A percentile compares a stretch with the other conserved stretches of the same genome.
Evolutionary conservation across 2,329 filamentous ascomycete genomes (phyloP).

Genomic region (Trichocomaceae sp.): DNA sequence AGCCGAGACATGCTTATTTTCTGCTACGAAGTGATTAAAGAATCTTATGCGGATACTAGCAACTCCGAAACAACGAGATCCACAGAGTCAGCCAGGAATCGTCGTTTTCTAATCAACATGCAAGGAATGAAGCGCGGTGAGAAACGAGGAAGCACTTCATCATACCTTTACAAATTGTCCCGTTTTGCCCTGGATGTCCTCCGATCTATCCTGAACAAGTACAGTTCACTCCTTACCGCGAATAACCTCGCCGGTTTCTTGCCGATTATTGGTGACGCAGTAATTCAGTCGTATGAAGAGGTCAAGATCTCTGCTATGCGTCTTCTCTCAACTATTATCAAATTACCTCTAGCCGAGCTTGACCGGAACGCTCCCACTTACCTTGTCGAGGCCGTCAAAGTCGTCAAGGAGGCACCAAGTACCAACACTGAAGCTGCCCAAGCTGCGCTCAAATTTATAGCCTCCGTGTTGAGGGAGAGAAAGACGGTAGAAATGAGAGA

Average conservation of each 20-base stretch:
- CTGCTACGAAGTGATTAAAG: constrained; percentile 88
- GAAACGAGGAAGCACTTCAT: constrained; percentile 64
- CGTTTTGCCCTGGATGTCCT: constrained; percentile 84
- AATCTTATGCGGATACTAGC: constrained; percentile 61
- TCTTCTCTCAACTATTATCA: constrained; percentile 76
- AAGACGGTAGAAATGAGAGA: constrained; percentile 71
- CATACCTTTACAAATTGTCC: constrained; percentile 78
- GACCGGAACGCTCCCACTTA: constrained; percentile 70
- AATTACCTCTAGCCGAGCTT: constrained; percentile 66
- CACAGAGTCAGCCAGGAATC: constrained; percentile 20
- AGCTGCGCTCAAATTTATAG: constrained; percentile 79
- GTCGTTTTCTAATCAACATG: constrained; percentile 69
- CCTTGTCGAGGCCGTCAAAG: constrained; percentile 73
- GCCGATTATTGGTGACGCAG: constrained; percentile 78
- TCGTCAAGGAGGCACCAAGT: constrained; percentile 67
- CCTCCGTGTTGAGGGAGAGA: constrained; percentile 75
- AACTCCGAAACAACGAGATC: not conserved
- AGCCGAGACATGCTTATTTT: constrained; percentile 83
- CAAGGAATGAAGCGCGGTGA: constrained; percentile 69
- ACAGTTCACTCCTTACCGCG: constrained; percentile 71
- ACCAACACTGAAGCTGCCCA: constrained; percentile 81
- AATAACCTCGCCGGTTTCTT: constrained; percentile 79
- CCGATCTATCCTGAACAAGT: constrained; percentile 76
- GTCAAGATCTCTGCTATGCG: constrained; percentile 83
- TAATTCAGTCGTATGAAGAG: constrained; percentile 81